These are phyloP conservation scores for Linderina pennispora DNA, from an alignment of 192 early-diverging fungal species.

Conservation along the genomic window DNA sequence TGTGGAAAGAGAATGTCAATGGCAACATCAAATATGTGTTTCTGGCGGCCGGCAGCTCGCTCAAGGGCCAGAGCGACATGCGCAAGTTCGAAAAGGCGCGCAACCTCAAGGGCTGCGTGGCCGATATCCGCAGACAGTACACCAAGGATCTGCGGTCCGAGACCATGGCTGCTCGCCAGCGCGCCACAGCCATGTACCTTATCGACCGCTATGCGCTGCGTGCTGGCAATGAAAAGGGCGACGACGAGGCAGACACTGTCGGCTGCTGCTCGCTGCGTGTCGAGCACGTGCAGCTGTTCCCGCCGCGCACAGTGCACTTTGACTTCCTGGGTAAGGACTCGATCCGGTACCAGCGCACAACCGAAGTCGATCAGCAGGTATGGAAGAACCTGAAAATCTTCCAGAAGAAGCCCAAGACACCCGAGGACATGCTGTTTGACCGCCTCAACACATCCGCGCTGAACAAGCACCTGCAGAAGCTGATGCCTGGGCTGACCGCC, in stretches of 20 bases:
- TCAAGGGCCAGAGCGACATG: conserved; percentile 93
- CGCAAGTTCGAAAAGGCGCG: conserved; percentile 96
- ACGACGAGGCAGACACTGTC: conserved; percentile 97
- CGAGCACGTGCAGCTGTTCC: conserved; percentile 82
- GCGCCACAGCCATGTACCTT: conserved; percentile 90
- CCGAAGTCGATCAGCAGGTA: conserved; percentile 81
- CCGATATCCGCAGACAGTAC: conserved; percentile 73
- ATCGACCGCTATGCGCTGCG: conserved; percentile 91
- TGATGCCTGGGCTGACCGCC: conserved; percentile 90
- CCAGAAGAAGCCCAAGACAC: conserved; percentile 68
- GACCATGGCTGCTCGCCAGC: conserved; percentile 76
- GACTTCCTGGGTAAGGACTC: conserved; percentile 99
- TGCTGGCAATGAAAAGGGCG: conserved; percentile 97
- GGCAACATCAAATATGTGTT: conserved; percentile 90
- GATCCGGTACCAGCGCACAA: conserved; percentile 84
- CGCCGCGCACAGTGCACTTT: conserved; percentile 80
- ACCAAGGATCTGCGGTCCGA: conserved; percentile 72
- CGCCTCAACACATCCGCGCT: conserved; percentile 74
- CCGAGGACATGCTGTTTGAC: conserved; percentile 85
- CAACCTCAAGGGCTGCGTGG: conserved; percentile 62
- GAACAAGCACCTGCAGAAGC: conserved; percentile 82
- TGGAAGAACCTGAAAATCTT: conserved; percentile 92
- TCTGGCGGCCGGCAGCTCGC: conserved; percentile 84
- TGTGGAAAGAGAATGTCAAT: conserved; percentile 99
- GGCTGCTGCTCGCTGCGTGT: conserved; percentile 95